phyloP scores from a whole-genome alignment of 352 stramenopile genomes.

The Globisporangium orthogonon region DNA sequence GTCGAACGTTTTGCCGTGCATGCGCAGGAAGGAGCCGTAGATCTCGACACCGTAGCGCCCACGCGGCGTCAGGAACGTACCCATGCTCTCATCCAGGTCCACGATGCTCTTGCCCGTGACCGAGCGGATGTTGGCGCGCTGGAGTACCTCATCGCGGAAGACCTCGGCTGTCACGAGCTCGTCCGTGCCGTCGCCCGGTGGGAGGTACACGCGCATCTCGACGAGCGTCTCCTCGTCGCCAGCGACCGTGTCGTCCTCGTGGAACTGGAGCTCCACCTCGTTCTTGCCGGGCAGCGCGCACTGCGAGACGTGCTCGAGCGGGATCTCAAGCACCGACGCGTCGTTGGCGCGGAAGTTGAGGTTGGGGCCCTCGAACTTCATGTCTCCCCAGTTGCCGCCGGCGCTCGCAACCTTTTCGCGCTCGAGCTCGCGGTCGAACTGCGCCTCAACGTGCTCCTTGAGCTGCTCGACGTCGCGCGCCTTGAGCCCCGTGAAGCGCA shows the following conservation, averaged over 20 bases:
- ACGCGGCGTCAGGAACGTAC: slow-evolving; percentile 97
- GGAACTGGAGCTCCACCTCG: slow-evolving; percentile 99
- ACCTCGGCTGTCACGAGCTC: slow-evolving; percentile 57
- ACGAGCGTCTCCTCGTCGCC: slow-evolving; percentile 92
- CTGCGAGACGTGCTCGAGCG: slow-evolving; percentile 71
- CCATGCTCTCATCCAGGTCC: slow-evolving; percentile 94
- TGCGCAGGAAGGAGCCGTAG: slow-evolving; percentile 96
- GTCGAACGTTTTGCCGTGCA: slow-evolving; percentile 98
- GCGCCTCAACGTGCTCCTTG: slow-evolving; percentile 56
- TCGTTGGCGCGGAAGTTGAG: slow-evolving; percentile 73
- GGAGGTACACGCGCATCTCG: slow-evolving; percentile 96
- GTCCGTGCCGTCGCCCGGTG: slow-evolving; percentile 48
- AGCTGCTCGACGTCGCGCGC: slow-evolving; percentile 54
- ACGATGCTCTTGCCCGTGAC: slow-evolving; percentile 96
- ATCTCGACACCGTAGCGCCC: slow-evolving; percentile 98
- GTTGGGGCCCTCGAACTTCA: slow-evolving; percentile 89
- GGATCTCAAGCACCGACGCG: slow-evolving; percentile 69
- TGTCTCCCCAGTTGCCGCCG: slow-evolving; percentile 92
- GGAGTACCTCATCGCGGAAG: slow-evolving; percentile 83
- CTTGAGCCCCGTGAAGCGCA: slow-evolving; percentile 81
- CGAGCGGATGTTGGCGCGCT: slow-evolving; percentile 82
- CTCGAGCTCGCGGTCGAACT: slow-evolving; percentile 88
- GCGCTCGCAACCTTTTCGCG: slow-evolving; percentile 84
- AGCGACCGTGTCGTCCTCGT: slow-evolving; percentile 96
- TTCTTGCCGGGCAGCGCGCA: slow-evolving; percentile 95